A percentile compares a stretch with the other conserved stretches of the same genome.
Conservation (phyloP, 2,329 filamentous ascomycete genomes). For the Diaporthe caulivora region DNA sequence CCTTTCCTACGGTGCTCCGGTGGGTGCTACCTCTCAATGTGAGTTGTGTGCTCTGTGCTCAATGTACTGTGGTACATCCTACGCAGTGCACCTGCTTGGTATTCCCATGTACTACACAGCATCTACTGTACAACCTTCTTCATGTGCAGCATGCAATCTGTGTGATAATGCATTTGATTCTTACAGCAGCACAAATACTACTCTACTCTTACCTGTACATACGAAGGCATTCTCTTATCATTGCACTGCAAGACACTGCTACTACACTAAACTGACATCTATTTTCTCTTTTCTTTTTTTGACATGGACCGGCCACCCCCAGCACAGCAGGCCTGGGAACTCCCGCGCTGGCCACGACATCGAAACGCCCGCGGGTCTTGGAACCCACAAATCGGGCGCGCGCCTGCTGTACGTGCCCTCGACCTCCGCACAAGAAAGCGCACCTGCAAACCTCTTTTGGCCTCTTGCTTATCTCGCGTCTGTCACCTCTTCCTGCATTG, state of each 20-base stretch:
- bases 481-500: conserved; percentile 22
- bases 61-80: no score
- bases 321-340: neutral
- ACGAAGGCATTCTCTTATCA: neutral
- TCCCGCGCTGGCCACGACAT: conserved; percentile 16
- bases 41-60: no score
- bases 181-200: neutral
- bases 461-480: conserved; percentile 24
- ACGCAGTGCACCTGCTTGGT: no score
- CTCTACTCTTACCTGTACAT: neutral
- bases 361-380: conserved; percentile 23
- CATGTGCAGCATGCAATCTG: neutral
- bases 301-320: conserved; percentile 3
- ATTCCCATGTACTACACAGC: no score
- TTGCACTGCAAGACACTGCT: neutral
- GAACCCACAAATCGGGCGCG: conserved; percentile 24
- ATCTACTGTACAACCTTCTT: neutral
- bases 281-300: neutral
- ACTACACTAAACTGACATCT: neutral
- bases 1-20: neutral
- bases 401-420: neutral
- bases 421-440: neutral
- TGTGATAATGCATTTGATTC: neutral
- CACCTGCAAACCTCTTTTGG: conserved; percentile 5
- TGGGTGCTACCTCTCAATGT: no score